phyloP scores from a whole-genome alignment of 2,329 filamentous ascomycete species.

The Polychaeton citri region DNA sequence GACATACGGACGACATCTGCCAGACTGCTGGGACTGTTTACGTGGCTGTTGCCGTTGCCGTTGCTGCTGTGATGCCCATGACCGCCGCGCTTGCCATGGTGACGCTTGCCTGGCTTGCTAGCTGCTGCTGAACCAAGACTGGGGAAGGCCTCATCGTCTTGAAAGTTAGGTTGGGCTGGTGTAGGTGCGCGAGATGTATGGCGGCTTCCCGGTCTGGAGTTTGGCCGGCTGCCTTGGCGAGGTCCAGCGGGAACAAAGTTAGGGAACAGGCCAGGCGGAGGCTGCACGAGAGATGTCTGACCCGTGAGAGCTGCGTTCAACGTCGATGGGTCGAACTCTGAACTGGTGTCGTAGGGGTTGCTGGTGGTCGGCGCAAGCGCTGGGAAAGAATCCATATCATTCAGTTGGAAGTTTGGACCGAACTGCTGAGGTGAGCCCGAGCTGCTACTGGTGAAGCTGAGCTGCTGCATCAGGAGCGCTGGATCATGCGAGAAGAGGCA shows the following conservation, averaged over 20 bases:
- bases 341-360: conserved; percentile 28
- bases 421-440: conserved; percentile 48
- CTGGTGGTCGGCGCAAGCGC: conserved; percentile 43
- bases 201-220: conserved; percentile 74
- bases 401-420: conserved; percentile 61
- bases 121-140: conserved; percentile 64
- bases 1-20: conserved; percentile 95
- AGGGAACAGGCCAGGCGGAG: conserved; percentile 53
- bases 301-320: conserved; percentile 30
- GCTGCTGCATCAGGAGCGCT: conserved; percentile 66
- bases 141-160: conserved; percentile 93
- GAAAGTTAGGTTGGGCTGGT: conserved; percentile 53
- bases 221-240: conserved; percentile 42
- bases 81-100: conserved; percentile 80
- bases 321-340: conserved; percentile 22
- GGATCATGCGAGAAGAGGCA: conserved; percentile 98
- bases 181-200: conserved; percentile 54
- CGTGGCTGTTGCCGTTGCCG: conserved; percentile 38
- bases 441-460: conserved; percentile 52
- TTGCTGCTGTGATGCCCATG: conserved; percentile 47
- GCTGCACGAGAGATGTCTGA: conserved; percentile 24
- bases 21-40: conserved; percentile 63
- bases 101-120: conserved; percentile 71
- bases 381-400: conserved; percentile 78
- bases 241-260: conserved; percentile 40